Evolutionary conservation across 2,329 filamentous ascomycete genomes (phyloP).

Genomic region (Exophiala sp.): DNA sequence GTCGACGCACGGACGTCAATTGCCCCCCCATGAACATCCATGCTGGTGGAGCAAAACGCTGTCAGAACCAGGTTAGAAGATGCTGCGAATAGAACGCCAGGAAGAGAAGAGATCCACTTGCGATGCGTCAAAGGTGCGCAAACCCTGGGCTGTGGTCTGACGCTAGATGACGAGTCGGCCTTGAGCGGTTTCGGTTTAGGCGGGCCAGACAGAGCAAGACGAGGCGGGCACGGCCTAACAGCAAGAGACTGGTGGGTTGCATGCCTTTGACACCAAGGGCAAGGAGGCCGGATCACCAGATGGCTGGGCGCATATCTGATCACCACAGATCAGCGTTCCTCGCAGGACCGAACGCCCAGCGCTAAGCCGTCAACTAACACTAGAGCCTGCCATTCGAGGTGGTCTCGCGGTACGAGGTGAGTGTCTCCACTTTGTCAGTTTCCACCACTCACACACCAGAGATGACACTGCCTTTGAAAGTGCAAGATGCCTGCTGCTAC

Average conservation of each 20-base stretch:
- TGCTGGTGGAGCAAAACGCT: conserved; percentile 25
- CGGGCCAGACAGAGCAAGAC: conserved; percentile 18
- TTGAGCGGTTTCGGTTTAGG: conserved; percentile 26
- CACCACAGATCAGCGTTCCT: conserved; percentile 29
- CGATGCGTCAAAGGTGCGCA: conserved; percentile 25
- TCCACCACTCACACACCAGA: not conserved
- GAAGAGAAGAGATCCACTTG: conserved; percentile 16
- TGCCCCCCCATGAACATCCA: conserved; percentile 18
- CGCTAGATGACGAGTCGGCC: conserved; percentile 27
- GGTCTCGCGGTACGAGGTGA: conserved; percentile 1
- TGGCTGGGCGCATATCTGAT: conserved; percentile 30
- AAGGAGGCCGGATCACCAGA: conserved; percentile 22
- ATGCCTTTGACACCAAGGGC: conserved; percentile 18
- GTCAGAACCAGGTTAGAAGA: conserved; percentile 21
- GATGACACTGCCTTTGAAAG: not conserved
- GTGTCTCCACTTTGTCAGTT: not conserved
- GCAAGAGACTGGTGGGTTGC: conserved; percentile 21
- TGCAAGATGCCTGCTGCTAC: not conserved
- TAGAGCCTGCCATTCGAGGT: conserved; percentile 14
- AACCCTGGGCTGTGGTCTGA: conserved; percentile 26
- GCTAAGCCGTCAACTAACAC: conserved; percentile 20
- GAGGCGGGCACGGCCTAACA: conserved; percentile 26
- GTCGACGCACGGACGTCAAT: conserved; percentile 21
- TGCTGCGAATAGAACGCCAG: conserved; percentile 27
- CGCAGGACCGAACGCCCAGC: conserved; percentile 22